Evolutionary conservation across 2,329 filamentous ascomycete species (phyloP), one percentile per base, ranked within the genome.

Genomic region (Cladosporium halotolerans): DNA sequence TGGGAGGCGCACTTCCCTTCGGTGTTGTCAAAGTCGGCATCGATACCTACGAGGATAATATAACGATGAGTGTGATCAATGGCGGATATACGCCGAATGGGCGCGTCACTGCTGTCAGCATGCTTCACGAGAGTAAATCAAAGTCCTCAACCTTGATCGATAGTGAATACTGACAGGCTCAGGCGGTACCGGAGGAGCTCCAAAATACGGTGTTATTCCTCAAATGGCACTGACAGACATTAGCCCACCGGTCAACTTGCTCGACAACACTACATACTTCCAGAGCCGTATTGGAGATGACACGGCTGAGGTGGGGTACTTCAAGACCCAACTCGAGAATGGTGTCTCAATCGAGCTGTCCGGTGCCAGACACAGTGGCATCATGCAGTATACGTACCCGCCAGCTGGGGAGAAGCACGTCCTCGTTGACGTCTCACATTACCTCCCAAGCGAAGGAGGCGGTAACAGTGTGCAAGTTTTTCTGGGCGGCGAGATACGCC

Each of bases 141-240:
- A 11, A 3, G 23, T 28, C 16, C 16, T 18, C 16, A 18, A 18
- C 16, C 16, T 18, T 18, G 16, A 18, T 18, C 16, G 16, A 18
- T 18, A 18, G 16, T 18, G 16, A 18, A 42, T 19, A 8, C 40
- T 19, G 14, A 42, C 7, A 28, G 4, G 5, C 7, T 28, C 5
- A 47, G 80, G 78, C 56, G 83, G 83, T 3, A 88, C 83, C 0
- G 84, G 84, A 7, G 84, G 84, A 1, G 82, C 81, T 1, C 82
- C 84, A 1, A 87, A 86, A 65, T 88, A 87, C 56, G 84, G 84
- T 4, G 81, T 85, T 1, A 73, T 82, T 19, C 75, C 74, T 0
- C 77, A 72, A 52, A 84, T 67, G 74, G 75, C 57, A 60, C 66
- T 60, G 59, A 75, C 19, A 75, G 84, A 56, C 58, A 73, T 68